Conservation (phyloP, 441 rosid species). For the Erodium texanum region DNA sequence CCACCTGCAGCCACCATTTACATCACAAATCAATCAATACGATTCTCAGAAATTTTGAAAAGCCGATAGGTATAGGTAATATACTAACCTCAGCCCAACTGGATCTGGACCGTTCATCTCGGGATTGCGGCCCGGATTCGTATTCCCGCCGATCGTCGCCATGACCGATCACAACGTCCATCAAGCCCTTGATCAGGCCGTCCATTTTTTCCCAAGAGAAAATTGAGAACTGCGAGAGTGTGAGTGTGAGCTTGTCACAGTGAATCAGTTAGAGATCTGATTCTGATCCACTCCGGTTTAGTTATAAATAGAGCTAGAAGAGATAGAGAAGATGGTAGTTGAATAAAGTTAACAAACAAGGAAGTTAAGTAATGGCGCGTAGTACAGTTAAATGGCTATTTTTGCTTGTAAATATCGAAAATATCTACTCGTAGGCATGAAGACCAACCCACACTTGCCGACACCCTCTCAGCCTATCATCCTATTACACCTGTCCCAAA, state of each 20-base stretch:
- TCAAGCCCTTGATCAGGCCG: neutral
- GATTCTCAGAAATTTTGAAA: neutral
- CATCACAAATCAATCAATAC: neutral
- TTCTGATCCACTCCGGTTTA: neutral
- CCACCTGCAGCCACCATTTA: neutral
- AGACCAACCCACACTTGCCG: no score
- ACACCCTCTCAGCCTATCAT: no score
- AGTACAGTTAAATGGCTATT: neutral
- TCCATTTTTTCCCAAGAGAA: neutral
- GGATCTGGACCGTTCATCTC: conserved; percentile 3
- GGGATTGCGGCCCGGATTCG: neutral
- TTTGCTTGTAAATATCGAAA: no score
- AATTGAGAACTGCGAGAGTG: neutral
- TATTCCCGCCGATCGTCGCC: neutral
- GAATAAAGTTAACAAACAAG: neutral
- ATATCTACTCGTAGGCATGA: no score
- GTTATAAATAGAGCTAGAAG: neutral
- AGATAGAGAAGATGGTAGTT: neutral
- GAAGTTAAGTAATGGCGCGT: neutral
- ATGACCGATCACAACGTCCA: neutral
- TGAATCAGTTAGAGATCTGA: neutral
- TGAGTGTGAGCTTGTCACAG: no score
- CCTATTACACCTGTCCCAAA: no score
- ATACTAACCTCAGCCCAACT: conserved; percentile 2
- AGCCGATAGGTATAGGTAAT: neutral